Conservation (phyloP, 768 basidiomycete species). For the Lyophyllum atratum region DNA sequence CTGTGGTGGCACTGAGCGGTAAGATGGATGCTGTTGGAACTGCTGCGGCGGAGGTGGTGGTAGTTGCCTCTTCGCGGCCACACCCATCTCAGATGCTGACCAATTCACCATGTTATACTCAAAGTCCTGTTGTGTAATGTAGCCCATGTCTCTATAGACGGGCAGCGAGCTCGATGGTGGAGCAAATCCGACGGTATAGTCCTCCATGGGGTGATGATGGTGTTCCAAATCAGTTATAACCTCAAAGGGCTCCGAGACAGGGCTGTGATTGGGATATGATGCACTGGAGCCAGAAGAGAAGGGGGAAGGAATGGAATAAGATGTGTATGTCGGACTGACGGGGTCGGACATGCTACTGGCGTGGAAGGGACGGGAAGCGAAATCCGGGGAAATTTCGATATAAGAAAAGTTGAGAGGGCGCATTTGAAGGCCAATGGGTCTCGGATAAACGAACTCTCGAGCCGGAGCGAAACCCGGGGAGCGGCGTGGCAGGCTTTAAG, state of each 20-base stretch:
- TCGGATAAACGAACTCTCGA: constrained; percentile 7
- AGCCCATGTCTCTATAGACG: constrained; percentile 16
- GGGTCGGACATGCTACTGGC: constrained; percentile 25
- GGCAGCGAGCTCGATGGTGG: constrained; percentile 17
- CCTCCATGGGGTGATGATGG: constrained; percentile 8
- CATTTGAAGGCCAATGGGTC: constrained; percentile 10
- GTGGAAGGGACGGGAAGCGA: constrained; percentile 9
- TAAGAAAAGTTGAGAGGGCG: constrained; percentile 11
- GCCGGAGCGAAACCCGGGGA: background rate
- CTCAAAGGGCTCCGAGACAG: constrained; percentile 34
- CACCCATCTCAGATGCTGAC: constrained; percentile 9
- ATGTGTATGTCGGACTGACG: constrained; percentile 37
- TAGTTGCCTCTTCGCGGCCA: constrained; percentile 10
- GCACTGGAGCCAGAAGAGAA: constrained; percentile 40
- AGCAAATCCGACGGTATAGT: constrained; percentile 14
- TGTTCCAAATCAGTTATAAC: constrained; percentile 9
- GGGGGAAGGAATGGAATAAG: constrained; percentile 39
- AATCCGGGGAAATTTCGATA: constrained; percentile 3
- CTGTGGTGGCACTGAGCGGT: constrained; percentile 12
- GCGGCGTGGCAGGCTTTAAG: background rate
- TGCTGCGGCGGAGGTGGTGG: constrained; percentile 10
- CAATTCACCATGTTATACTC: constrained; percentile 18
- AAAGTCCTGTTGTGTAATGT: constrained; percentile 19
- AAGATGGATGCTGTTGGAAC: constrained; percentile 14
- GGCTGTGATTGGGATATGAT: constrained; percentile 32